Evolutionary conservation across 2,329 filamentous ascomycete genomes (phyloP).

Genomic region (Aspergillus eucalypticola): DNA sequence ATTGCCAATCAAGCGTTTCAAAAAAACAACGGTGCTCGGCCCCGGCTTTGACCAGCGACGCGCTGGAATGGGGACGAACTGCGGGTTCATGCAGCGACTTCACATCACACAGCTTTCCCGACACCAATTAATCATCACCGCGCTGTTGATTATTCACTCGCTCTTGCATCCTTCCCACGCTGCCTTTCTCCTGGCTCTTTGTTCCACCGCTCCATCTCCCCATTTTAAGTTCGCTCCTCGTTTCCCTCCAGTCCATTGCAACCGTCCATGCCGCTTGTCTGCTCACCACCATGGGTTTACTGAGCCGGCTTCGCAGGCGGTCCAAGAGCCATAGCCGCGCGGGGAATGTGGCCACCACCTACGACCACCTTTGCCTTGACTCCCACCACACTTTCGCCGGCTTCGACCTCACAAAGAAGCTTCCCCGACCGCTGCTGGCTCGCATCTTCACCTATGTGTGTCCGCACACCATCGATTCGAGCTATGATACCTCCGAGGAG

Average conservation of each 20-base stretch:
- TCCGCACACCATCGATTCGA: conserved; percentile 75
- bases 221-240: neutral
- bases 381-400: conserved; percentile 19
- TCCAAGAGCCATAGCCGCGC: conserved; percentile 31
- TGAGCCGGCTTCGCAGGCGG: conserved; percentile 32
- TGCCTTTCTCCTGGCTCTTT: neutral
- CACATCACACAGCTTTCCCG: neutral
- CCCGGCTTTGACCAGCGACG: neutral
- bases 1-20: conserved; percentile 1
- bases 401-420: conserved; percentile 47
- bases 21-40: neutral
- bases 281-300: conserved; percentile 31
- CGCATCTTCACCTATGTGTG: conserved; percentile 81
- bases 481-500: conserved; percentile 79
- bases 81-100: conserved; percentile 4
- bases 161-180: neutral
- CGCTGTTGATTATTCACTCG: neutral
- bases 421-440: conserved; percentile 70
- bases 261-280: conserved; percentile 7
- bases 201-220: neutral
- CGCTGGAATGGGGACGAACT: conserved; percentile 4
- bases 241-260: neutral
- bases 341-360: conserved; percentile 25
- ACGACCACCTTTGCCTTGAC: conserved; percentile 23
- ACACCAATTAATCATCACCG: neutral